Base-by-base conservation (phyloP, 2,329 filamentous ascomycete genomes). In the Escovopsis sp. region DNA sequence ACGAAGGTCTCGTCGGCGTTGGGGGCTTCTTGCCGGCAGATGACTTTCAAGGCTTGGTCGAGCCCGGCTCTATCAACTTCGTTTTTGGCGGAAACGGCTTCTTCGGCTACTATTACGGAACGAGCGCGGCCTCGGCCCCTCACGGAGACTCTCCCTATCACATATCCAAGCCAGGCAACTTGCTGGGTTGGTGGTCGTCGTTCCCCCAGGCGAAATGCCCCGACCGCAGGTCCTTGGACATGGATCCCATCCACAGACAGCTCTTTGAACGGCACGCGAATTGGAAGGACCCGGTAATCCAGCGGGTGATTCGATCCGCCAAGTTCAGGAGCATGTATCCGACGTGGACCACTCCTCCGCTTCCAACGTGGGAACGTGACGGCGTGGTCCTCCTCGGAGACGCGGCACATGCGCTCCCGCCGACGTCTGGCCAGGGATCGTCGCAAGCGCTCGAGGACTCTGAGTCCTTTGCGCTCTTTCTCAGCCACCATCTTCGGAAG, bases 1-100 rank as follows among this genome's bases (percentile, higher is more conserved):
- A 48, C 9, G 46, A 43, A 19, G 45, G 45, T 4, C 40, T 47
- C 6, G 41, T 38, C n/a, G 45, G 43, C 4, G 37, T 47, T 12
- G 45, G 45, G 12, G 45, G 45, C 15, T 47, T 46, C 21, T 27
- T 46, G 5, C 42, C 41, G 0, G 35, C 39, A 17, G 26, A 30
- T 3, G 33, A 39, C 3, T n/a, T 46, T n/a, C 34, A 34, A 36
- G 37, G 39, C 17, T 27, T 36, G 10, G 42, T 45, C 12, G 39
- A 47, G 16, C 41, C 34, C 11, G 43, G 43, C 2, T 45, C 44
- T 4, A 45, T 47, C 37, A 45, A 42, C 27, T 47, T 43, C 25
- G 38, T 45, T 14, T 43, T 45, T 30, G 43, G 45, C 10, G 40
- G 40, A 25, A 47, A 44, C 21, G 45, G 45, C 12, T 47, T 45